phyloP scores from a whole-genome alignment of 352 stramenopile species.

The Phytophthora pseudosyringae region DNA sequence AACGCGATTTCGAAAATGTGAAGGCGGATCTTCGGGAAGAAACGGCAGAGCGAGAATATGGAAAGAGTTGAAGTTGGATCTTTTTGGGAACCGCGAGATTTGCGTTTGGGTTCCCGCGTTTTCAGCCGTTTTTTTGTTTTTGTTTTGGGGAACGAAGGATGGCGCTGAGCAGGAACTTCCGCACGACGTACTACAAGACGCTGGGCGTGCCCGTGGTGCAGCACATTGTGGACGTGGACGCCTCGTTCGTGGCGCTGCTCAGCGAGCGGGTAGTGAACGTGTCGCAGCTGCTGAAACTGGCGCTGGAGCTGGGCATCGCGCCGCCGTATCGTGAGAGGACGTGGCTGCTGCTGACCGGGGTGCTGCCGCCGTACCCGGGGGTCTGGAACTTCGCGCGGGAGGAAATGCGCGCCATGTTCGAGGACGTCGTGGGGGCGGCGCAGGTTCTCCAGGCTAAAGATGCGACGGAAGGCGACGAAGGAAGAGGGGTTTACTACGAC shows the following conservation, averaged over 20 bases:
- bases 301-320: constrained; percentile 75
- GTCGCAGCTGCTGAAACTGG: constrained; percentile 72
- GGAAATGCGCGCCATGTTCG: constrained; percentile 69
- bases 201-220: constrained; percentile 85
- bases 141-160: constrained; percentile 30
- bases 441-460: constrained; percentile 52
- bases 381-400: constrained; percentile 67
- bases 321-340: constrained; percentile 53
- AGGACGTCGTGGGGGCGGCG: constrained; percentile 60
- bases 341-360: constrained; percentile 66
- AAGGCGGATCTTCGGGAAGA: constrained; percentile 2
- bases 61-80: constrained; percentile 26
- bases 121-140: background rate
- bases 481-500: constrained; percentile 23
- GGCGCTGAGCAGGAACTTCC: constrained; percentile 76
- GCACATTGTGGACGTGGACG: constrained; percentile 83
- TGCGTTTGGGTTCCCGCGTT: background rate
- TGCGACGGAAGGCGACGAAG: constrained; percentile 19
- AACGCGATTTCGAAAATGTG: constrained; percentile 3
- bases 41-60: constrained; percentile 1
- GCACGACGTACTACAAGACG: constrained; percentile 90
- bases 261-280: constrained; percentile 62
- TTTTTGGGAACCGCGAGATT: background rate
- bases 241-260: constrained; percentile 74
- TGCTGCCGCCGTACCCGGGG: constrained; percentile 60